Conservation (phyloP, 2,329 filamentous ascomycete species). For the Sporothrix dimorphospora region DNA sequence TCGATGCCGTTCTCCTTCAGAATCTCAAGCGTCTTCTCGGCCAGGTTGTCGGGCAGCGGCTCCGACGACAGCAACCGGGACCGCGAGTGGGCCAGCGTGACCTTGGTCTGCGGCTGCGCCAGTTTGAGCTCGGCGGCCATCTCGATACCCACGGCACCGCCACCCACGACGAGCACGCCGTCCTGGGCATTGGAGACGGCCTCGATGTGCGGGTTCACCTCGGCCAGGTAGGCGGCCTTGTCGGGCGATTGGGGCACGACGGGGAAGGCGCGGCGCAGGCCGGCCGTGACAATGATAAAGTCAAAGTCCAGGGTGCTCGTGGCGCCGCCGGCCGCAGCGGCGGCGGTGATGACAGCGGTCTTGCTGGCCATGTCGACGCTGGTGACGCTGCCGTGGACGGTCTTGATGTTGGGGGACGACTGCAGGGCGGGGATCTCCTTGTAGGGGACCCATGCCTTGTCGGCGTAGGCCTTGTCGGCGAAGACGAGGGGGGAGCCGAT, state of each 20-base stretch:
- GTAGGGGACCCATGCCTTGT: slow-evolving; percentile 72
- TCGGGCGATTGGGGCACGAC: slow-evolving; percentile 69
- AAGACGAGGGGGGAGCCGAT: slow-evolving; percentile 77
- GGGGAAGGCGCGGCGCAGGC: slow-evolving; percentile 70
- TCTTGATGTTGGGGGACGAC: slow-evolving; percentile 58
- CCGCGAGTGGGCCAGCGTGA: slow-evolving; percentile 77
- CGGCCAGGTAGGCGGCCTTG: slow-evolving; percentile 64
- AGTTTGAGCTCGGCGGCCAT: slow-evolving; percentile 79
- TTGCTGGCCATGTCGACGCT: slow-evolving; percentile 63
- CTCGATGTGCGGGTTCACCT: slow-evolving; percentile 63
- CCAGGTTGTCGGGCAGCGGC: slow-evolving; percentile 69
- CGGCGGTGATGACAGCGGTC: slow-evolving; percentile 58
- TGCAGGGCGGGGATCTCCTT: slow-evolving; percentile 68
- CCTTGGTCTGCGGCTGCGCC: slow-evolving; percentile 63
- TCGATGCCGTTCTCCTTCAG: slow-evolving; percentile 66
- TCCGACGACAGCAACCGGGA: slow-evolving; percentile 72
- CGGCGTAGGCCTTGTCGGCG: slow-evolving; percentile 63
- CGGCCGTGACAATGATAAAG: slow-evolving; percentile 73
- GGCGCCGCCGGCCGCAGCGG: slow-evolving; percentile 45
- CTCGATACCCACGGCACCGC: slow-evolving; percentile 78
- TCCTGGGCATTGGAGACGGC: slow-evolving; percentile 55
- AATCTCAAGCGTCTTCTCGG: slow-evolving; percentile 61
- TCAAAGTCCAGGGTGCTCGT: slow-evolving; percentile 63
- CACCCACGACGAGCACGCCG: slow-evolving; percentile 73
- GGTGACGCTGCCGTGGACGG: slow-evolving; percentile 67